Conservation (phyloP, 2,329 filamentous ascomycete species). For the Neofusicoccum sp. region DNA sequence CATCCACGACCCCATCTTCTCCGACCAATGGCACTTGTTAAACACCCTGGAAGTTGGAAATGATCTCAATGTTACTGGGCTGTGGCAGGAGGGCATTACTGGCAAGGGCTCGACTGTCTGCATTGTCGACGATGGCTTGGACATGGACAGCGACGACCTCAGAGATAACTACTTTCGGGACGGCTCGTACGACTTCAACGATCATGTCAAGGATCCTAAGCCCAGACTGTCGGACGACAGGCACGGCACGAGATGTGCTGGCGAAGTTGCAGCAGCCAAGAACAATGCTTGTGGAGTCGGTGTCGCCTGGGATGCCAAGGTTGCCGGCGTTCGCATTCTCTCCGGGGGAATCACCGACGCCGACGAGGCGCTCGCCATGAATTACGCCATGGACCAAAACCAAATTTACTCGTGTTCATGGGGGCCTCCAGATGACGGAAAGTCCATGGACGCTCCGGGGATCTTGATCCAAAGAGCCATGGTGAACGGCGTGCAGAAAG, state of each 20-base stretch:
- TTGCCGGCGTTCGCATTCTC: conserved; percentile 89
- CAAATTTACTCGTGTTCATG: conserved; percentile 99
- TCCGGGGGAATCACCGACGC: conserved; percentile 87
- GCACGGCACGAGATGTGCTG: conserved; percentile 92
- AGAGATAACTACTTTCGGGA: conserved; percentile 90
- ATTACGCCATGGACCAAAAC: conserved; percentile 87
- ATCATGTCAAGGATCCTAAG: conserved; percentile 72
- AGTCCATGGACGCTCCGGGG: conserved; percentile 89
- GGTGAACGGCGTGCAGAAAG: conserved; percentile 87
- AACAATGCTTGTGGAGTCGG: conserved; percentile 96
- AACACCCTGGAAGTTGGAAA: conserved; percentile 79
- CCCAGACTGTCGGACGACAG: conserved; percentile 81
- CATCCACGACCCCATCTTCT: conserved; percentile 87
- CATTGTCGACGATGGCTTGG: conserved; percentile 92
- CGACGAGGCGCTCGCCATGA: conserved; percentile 89
- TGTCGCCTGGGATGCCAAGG: conserved; percentile 86
- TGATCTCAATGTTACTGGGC: conserved; percentile 92
- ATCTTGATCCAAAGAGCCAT: conserved; percentile 87
- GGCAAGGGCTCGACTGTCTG: conserved; percentile 86
- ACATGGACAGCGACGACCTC: conserved; percentile 92
- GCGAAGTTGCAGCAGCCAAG: conserved; percentile 86
- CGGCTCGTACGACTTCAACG: conserved; percentile 96
- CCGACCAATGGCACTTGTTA: conserved; percentile 92
- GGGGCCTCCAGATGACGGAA: conserved; percentile 92
- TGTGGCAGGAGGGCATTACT: conserved; percentile 89